Base-by-base conservation (phyloP, 768 basidiomycete genomes). In the Candolleomyces eurysporus region DNA sequence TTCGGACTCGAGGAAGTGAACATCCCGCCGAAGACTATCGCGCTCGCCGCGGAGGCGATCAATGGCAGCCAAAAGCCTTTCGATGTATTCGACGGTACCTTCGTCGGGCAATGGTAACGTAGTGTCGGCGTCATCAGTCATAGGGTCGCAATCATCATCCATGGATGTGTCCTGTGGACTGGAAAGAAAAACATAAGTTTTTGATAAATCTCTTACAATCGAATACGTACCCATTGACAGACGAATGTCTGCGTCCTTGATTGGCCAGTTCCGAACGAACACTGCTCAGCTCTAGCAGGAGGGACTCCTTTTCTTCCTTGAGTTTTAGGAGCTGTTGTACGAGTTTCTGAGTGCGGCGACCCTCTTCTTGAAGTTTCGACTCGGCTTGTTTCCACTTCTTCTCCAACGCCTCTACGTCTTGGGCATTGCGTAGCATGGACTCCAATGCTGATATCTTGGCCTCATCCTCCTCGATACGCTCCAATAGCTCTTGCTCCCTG, bases 391-490 rank as follows among this genome's bases (percentile, higher is more conserved):
- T 73, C 45, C 85, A 63, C 50, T 75, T 80, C 39, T 79, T 75
- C 61, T 77, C 75, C 62, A 75, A 68, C n/a, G 68, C 64, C 60
- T 77, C 72, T 10, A 75, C 59, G 49, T 78, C 71, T 22, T 78
- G 73, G n/a, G 75, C 68, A 32, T 79, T 79, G 22, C 75, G 69
- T 3, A 84, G 67, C 71, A 83, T 71, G 49, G 69, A 72, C 67
- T 89, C 85, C 59, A 91, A 67, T 3, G 84, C 80, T 3, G 75
- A 72, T 40, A 90, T 86, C 71, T 85, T 88, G 5, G 82, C 84
- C 52, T 86, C 86, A 63, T 91, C 89, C 66, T 89, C 88, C 49
- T 91, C 89, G 31, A 92, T 84, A 64, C 90, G 78, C 70, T 80
- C 78, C 69, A 87, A 62, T 31, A 91, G 67, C 58, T 85, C 85